Evolutionary conservation across 2,329 filamentous ascomycete species (phyloP).

Genomic region (Colletotrichum filicis): DNA sequence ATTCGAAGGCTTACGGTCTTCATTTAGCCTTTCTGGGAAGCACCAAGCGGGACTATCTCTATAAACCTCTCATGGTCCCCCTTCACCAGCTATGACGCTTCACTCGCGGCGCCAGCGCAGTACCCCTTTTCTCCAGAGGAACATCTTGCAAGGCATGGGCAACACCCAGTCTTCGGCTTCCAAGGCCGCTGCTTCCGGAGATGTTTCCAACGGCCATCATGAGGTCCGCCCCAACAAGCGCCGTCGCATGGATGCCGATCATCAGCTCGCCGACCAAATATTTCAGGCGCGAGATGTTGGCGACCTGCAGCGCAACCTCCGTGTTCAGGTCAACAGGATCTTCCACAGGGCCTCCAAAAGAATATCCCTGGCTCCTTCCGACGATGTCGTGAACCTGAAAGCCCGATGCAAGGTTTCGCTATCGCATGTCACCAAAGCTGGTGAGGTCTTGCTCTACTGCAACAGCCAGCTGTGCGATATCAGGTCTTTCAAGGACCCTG

Average conservation of each 20-base stretch:
- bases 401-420: constrained; percentile 57
- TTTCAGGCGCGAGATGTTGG: constrained; percentile 44
- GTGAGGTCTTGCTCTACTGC: constrained; percentile 56
- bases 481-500: constrained; percentile 59
- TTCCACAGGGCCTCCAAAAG: constrained; percentile 54
- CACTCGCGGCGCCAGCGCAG: constrained; percentile 58
- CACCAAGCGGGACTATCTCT: constrained; percentile 21
- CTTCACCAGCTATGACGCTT: constrained; percentile 59
- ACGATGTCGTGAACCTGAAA: constrained; percentile 43
- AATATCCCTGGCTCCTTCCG: constrained; percentile 40
- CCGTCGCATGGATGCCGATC: constrained; percentile 53
- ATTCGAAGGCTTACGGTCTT: constrained; percentile 10
- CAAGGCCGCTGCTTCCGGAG: constrained; percentile 46
- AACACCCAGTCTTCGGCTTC: constrained; percentile 53
- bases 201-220: constrained; percentile 48
- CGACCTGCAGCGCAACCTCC: constrained; percentile 55
- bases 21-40: constrained; percentile 14
- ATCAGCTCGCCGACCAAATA: constrained; percentile 46
- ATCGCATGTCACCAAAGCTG: constrained; percentile 39
- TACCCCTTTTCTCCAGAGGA: constrained; percentile 65
- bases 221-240: constrained; percentile 58
- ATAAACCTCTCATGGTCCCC: constrained; percentile 38
- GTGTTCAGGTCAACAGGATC: constrained; percentile 64
- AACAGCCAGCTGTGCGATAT: constrained; percentile 66
- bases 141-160: constrained; percentile 59